Conservation (phyloP, 2,329 filamentous ascomycete genomes). For the Chaetomiaceae sp. region DNA sequence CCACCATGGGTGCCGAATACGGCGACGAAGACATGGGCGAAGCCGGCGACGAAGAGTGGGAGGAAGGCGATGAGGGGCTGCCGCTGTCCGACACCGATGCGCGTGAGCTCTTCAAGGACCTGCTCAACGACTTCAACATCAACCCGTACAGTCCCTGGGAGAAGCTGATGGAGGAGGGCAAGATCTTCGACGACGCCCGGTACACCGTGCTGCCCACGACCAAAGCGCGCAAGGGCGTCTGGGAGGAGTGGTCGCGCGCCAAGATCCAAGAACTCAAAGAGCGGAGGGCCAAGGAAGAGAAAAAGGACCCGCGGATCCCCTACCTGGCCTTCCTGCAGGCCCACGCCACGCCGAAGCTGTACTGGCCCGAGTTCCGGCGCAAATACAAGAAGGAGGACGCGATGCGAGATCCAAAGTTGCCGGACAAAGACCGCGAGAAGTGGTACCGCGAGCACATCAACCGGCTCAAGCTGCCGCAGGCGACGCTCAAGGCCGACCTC, state of each 20-base stretch:
- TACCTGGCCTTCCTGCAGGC: constrained; percentile 78
- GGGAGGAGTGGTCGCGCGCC: constrained; percentile 75
- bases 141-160: constrained; percentile 92
- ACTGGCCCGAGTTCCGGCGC: constrained; percentile 94
- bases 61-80: constrained; percentile 65
- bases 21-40: constrained; percentile 69
- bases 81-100: constrained; percentile 71
- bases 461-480: constrained; percentile 58
- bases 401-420: constrained; percentile 68
- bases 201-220: constrained; percentile 81
- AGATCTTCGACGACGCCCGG: constrained; percentile 75
- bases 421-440: constrained; percentile 74
- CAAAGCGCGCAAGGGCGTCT: constrained; percentile 73
- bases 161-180: constrained; percentile 74
- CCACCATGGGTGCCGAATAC: constrained; percentile 82
- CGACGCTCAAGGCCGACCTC: constrained; percentile 64
- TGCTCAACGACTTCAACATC: constrained; percentile 75
- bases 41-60: constrained; percentile 55
- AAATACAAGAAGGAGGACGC: constrained; percentile 77
- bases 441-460: constrained; percentile 69
- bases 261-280: constrained; percentile 68
- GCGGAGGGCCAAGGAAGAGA: constrained; percentile 66
- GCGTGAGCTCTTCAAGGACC: constrained; percentile 70
- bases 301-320: constrained; percentile 73
- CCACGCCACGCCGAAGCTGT: constrained; percentile 82